Percentiles rank a stretch among this genome's conserved stretches.
Evolutionary conservation across 1,139 yeast species (phyloP).

Genomic region (Lodderomyces beijingensis): DNA sequence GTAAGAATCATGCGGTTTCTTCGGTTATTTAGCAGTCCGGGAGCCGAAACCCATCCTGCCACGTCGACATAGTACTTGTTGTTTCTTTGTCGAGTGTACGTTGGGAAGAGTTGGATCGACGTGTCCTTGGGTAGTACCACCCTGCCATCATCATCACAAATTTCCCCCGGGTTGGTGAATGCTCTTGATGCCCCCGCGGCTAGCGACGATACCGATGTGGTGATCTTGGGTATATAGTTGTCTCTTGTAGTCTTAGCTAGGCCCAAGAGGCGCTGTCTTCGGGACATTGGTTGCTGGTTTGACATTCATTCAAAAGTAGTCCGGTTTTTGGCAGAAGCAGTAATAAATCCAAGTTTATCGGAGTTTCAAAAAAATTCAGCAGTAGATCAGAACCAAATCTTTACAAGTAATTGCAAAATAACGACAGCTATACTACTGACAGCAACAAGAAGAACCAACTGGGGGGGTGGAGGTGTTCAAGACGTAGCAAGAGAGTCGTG

Average conservation of each 20-base stretch:
- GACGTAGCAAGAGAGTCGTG: too few relatives aligned
- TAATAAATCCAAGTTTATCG: too few relatives aligned
- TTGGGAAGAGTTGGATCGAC: conserved; percentile 49
- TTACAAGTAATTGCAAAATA: too few relatives aligned
- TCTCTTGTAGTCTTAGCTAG: conserved; percentile 55
- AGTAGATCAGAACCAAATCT: too few relatives aligned
- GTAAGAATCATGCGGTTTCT: conserved; percentile 67
- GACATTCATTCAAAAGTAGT: neutral
- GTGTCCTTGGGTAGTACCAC: conserved; percentile 36
- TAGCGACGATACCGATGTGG: conserved; percentile 45
- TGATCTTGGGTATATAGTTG: conserved; percentile 49
- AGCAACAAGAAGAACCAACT: too few relatives aligned
- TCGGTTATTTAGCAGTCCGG: conserved; percentile 59
- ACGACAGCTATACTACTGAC: too few relatives aligned
- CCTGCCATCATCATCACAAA: conserved; percentile 31
- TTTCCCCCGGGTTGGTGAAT: conserved; percentile 25
- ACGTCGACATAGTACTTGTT: conserved; percentile 53
- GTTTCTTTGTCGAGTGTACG: conserved; percentile 49
- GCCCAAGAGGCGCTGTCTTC: conserved; percentile 41
- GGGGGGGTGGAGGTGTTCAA: too few relatives aligned
- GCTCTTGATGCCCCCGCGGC: conserved; percentile 46
- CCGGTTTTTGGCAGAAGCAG: too few relatives aligned
- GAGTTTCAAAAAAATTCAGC: too few relatives aligned
- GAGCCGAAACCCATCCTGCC: conserved; percentile 70
- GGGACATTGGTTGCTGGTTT: conserved; percentile 11